Evolutionary conservation across 1,139 yeast species (phyloP).

Genomic region (Yamadazyma trypodendri): DNA sequence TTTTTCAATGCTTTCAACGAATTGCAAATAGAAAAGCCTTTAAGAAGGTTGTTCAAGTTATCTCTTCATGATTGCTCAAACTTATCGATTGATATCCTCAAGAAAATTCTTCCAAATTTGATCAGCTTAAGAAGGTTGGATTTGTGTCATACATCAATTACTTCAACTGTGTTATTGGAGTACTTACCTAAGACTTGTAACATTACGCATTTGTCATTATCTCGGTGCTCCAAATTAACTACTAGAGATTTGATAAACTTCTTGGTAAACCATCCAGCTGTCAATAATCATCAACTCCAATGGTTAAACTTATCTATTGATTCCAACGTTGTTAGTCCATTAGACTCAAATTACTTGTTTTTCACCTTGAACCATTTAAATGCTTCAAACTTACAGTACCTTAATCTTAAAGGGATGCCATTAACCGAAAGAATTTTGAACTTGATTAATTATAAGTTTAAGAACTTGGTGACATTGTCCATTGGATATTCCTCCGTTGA

Average conservation of each 20-base stretch:
- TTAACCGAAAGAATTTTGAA: constrained; percentile 53
- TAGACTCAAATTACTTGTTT: constrained; percentile 58
- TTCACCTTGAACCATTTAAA: constrained; percentile 53
- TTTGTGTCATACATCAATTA: constrained; percentile 76
- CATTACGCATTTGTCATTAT: constrained; percentile 74
- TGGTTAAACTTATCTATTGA: constrained; percentile 83
- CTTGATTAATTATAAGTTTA: constrained; percentile 55
- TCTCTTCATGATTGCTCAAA: constrained; percentile 91
- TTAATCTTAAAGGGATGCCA: constrained; percentile 78
- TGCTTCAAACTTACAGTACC: constrained; percentile 52
- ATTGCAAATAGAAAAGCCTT: constrained; percentile 19
- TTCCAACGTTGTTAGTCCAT: constrained; percentile 62
- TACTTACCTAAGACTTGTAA: constrained; percentile 52
- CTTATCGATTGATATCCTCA: constrained; percentile 56
- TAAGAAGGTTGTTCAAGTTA: constrained; percentile 47
- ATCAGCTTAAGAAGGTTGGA: constrained; percentile 68
- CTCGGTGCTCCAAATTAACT: constrained; percentile 75
- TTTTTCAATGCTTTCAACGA: constrained; percentile 64
- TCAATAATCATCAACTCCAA: constrained; percentile 51
- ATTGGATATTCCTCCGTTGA: constrained; percentile 58
- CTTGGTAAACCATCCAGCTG: constrained; percentile 71
- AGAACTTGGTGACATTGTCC: constrained; percentile 58
- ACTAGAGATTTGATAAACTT: constrained; percentile 74
- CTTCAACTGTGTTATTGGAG: constrained; percentile 50
- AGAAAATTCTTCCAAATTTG: constrained; percentile 56